Percentiles rank a stretch among this genome's conserved stretches.
Conservation (phyloP, 768 basidiomycete species). For the Lanmaoa pseudosensibilis region DNA sequence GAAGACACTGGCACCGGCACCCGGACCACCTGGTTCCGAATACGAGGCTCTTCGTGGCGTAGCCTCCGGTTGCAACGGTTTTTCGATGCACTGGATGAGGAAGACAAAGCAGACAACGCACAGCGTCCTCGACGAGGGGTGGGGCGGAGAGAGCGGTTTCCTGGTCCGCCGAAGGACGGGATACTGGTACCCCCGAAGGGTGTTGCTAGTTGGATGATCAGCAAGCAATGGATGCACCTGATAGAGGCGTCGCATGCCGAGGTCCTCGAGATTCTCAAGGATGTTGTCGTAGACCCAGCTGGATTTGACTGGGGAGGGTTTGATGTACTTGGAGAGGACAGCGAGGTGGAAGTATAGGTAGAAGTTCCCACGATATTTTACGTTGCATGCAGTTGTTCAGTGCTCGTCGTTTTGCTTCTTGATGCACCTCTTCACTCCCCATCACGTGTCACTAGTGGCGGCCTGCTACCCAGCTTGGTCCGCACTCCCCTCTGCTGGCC, state of each 20-base stretch:
- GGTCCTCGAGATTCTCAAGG: conserved; percentile 42
- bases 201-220: conserved; percentile 74
- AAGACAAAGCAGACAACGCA: conserved; percentile 45
- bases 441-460: conserved; percentile 80
- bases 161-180: conserved; percentile 57
- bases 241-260: conserved; percentile 48
- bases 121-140: conserved; percentile 56
- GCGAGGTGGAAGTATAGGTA: conserved; percentile 36
- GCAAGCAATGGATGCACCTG: conserved; percentile 56
- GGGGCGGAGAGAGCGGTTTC: conserved; percentile 53
- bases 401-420: too few species aligned
- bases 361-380: conserved; percentile 22
- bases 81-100: conserved; percentile 60
- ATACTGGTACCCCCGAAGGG: conserved; percentile 61
- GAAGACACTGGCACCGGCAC: conserved; percentile 29
- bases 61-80: conserved; percentile 61
- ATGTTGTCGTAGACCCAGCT: conserved; percentile 45
- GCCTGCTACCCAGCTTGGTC: conserved; percentile 86
- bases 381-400: too few species aligned
- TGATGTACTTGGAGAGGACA: conserved; percentile 55
- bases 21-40: conserved; percentile 43
- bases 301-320: conserved; percentile 52
- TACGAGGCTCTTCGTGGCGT: conserved; percentile 68
- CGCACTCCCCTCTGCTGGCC: conserved; percentile 68
- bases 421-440: conserved; percentile 80